Conservation (phyloP, 208 protist species). For the Wallacemonas rigidus region DNA sequence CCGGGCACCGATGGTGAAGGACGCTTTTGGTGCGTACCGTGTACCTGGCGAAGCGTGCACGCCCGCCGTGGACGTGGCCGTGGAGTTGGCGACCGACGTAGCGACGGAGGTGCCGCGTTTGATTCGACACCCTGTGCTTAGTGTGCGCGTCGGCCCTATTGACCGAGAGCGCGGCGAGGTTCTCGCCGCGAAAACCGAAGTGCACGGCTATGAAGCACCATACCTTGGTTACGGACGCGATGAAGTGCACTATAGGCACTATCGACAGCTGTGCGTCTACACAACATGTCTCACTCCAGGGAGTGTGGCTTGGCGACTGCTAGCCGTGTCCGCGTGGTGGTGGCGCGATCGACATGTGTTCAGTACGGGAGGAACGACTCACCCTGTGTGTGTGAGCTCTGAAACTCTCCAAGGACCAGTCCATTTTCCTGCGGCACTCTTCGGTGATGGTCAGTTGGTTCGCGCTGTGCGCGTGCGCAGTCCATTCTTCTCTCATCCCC, state of each 20-base stretch:
- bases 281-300: neutral
- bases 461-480: constrained; percentile 4
- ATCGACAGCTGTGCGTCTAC: constrained; percentile 6
- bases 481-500: neutral
- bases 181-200: neutral
- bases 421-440: neutral
- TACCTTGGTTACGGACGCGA: constrained; percentile 5
- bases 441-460: neutral
- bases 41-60: neutral
- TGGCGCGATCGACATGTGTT: constrained; percentile 1
- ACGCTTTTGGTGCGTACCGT: neutral
- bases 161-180: neutral
- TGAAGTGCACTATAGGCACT: neutral
- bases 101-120: neutral
- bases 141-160: constrained; percentile 1
- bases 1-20: neutral
- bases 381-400: constrained; percentile 3
- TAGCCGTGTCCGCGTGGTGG: constrained; percentile 12
- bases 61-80: neutral
- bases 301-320: constrained; percentile 1
- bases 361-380: too few relatives aligned
- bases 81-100: too few relatives aligned
- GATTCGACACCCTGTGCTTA: neutral
- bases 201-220: neutral
- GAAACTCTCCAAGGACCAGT: neutral